phyloP scores from a whole-genome alignment of 805 yeast genomes.

The Kuraishia cidri region DNA sequence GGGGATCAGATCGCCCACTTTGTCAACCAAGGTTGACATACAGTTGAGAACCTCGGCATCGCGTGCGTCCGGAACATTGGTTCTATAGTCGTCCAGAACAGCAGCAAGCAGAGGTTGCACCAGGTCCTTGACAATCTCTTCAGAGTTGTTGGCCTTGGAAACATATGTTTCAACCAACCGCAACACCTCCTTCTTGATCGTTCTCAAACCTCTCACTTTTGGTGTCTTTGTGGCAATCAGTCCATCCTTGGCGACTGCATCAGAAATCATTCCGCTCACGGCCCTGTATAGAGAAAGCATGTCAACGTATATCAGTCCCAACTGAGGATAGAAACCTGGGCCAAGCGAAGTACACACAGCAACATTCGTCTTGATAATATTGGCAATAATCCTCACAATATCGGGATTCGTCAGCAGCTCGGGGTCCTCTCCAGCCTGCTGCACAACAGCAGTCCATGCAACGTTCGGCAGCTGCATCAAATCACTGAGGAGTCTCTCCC shows the following conservation, averaged over 20 bases:
- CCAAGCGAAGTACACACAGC: constrained; percentile 94
- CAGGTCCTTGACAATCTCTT: constrained; percentile 75
- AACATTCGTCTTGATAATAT: constrained; percentile 90
- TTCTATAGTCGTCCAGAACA: constrained; percentile 80
- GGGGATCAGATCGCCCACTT: constrained; percentile 82
- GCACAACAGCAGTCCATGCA: constrained; percentile 90
- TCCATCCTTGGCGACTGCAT: constrained; percentile 73
- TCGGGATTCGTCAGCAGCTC: constrained; percentile 66
- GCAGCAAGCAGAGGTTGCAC: constrained; percentile 79
- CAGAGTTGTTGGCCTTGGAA: constrained; percentile 76
- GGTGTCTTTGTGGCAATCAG: constrained; percentile 90
- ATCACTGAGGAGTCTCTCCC: constrained; percentile 65
- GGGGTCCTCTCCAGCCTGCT: constrained; percentile 80
- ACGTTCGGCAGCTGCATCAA: constrained; percentile 87
- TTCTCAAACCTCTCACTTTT: constrained; percentile 88
- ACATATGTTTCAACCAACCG: constrained; percentile 84
- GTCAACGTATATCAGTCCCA: constrained; percentile 78
- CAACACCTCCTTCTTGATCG: constrained; percentile 90
- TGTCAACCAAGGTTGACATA: constrained; percentile 81
- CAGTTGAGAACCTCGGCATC: constrained; percentile 97
- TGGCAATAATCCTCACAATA: constrained; percentile 86
- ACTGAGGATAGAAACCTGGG: constrained; percentile 81
- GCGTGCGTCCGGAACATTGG: constrained; percentile 91
- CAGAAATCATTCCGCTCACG: constrained; percentile 78
- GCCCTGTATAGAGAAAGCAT: constrained; percentile 87